phyloP scores from a whole-genome alignment of 2,329 filamentous ascomycete species.

The Epichloe scottii region DNA sequence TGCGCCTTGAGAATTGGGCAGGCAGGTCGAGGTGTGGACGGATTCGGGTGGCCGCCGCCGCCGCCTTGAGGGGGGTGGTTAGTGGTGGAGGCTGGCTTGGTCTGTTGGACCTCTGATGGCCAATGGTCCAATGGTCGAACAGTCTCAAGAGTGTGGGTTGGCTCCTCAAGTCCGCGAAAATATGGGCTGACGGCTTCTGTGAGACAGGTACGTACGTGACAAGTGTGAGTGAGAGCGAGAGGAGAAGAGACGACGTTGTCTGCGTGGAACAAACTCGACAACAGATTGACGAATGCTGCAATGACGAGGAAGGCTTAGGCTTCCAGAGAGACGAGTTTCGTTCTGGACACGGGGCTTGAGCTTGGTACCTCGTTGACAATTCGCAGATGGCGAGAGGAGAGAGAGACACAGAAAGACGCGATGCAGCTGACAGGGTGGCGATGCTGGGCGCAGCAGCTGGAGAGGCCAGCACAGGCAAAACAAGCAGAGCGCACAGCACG shows the following conservation, averaged over 20 bases:
- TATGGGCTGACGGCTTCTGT: not conserved
- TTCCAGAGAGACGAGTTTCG: not conserved
- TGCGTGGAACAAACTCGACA: not conserved
- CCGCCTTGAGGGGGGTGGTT: not conserved
- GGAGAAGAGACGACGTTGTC: not conserved
- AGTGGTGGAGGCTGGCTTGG: constrained; percentile 2
- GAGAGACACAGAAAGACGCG: not conserved
- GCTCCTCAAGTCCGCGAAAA: not conserved
- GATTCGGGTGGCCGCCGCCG: constrained; percentile 3
- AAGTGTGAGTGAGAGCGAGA: not conserved
- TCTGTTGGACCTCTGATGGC: not conserved
- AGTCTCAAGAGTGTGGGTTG: not conserved
- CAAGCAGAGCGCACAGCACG: not conserved
- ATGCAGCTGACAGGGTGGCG: not conserved
- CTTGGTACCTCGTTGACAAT: too few relatives aligned
- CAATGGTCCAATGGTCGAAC: constrained; percentile 1
- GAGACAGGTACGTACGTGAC: not conserved
- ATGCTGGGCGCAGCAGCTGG: not conserved
- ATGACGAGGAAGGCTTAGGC: too few relatives aligned
- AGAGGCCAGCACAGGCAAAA: not conserved
- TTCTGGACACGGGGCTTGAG: too few relatives aligned
- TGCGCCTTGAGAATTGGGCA: constrained; percentile 8
- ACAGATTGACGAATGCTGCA: not conserved
- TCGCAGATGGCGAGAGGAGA: too few relatives aligned
- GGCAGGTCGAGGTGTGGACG: constrained; percentile 7